Evolutionary conservation across 2,329 filamentous ascomycete species (phyloP).

Genomic region (Coniochaeta sp.): DNA sequence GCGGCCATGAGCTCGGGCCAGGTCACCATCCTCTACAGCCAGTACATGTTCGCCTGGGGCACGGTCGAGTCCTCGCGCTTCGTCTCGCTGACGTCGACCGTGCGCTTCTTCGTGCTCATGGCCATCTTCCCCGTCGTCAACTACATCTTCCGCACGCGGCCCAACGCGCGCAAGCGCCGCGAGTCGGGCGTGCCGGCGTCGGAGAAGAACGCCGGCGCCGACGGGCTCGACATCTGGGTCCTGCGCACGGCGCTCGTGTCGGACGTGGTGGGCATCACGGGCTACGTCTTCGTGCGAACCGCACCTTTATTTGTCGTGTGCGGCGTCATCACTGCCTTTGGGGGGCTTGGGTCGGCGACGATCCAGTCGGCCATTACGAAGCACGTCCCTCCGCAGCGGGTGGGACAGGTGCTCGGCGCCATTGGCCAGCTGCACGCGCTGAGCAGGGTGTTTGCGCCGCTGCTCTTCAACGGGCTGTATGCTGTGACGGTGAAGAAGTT

Average conservation of each 20-base stretch:
- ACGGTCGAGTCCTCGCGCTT: slow-evolving; percentile 75
- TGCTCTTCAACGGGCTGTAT: slow-evolving; percentile 82
- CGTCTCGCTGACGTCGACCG: slow-evolving; percentile 70
- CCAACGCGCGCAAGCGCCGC: slow-evolving; percentile 35
- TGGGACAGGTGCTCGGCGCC: slow-evolving; percentile 84
- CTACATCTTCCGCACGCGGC: slow-evolving; percentile 59
- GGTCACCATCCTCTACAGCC: slow-evolving; percentile 76
- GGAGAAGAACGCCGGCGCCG: slow-evolving; percentile 61
- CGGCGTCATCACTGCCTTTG: slow-evolving; percentile 67
- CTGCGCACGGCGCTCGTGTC: slow-evolving; percentile 70
- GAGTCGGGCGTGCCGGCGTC: slow-evolving; percentile 26
- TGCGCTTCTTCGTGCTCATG: slow-evolving; percentile 70
- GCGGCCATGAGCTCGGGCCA: slow-evolving; percentile 73
- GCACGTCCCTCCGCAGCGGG: slow-evolving; percentile 74
- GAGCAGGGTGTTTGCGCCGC: slow-evolving; percentile 69
- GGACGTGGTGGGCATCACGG: slow-evolving; percentile 68
- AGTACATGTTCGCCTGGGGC: slow-evolving; percentile 71
- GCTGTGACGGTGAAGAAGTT: slow-evolving; percentile 70
- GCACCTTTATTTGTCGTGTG: slow-evolving; percentile 61
- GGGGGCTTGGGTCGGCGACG: slow-evolving; percentile 79
- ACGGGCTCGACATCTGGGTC: slow-evolving; percentile 68
- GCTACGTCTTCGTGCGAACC: slow-evolving; percentile 61
- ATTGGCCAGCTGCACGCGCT: slow-evolving; percentile 80
- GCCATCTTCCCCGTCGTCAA: slow-evolving; percentile 70
- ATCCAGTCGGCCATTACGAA: slow-evolving; percentile 82